phyloP scores from a whole-genome alignment of 2,329 filamentous ascomycete species.

The Neonectria sp. region DNA sequence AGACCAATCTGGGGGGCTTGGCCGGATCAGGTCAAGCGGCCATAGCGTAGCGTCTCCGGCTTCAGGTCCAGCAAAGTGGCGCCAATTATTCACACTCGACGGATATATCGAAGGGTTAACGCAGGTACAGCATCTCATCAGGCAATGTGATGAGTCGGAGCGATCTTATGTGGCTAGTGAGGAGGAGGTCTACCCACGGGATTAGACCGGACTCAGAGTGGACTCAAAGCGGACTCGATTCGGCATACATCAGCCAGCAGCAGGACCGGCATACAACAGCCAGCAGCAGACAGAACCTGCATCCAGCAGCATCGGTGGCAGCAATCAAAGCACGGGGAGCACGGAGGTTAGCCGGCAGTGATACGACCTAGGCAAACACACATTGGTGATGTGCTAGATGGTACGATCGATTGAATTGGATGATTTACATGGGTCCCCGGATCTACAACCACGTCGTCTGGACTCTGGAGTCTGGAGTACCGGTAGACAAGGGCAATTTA shows the following conservation, averaged over 20 bases:
- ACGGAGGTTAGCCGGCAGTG: conserved; percentile 32
- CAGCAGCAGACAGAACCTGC: conserved; percentile 1
- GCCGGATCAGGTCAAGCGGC: not conserved
- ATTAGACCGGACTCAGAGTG: not conserved
- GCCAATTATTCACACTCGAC: conserved; percentile 30
- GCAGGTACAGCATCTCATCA: conserved; percentile 24
- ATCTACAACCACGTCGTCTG: conserved; percentile 36
- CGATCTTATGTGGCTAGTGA: conserved; percentile 25
- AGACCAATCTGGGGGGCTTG: conserved; percentile 7
- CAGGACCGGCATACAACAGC: conserved; percentile 6
- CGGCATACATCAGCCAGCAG: not conserved
- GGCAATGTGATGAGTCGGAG: conserved; percentile 27
- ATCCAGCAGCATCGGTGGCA: conserved; percentile 11
- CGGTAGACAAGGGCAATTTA: conserved; percentile 26
- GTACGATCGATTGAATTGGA: conserved; percentile 41
- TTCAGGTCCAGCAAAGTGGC: conserved; percentile 34
- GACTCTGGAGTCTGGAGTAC: conserved; percentile 29
- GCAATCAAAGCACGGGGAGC: conserved; percentile 18
- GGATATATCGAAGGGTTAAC: conserved; percentile 27
- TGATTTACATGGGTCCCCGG: conserved; percentile 43
- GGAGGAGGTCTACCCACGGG: not conserved
- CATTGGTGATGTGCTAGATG: conserved; percentile 31
- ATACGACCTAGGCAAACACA: conserved; percentile 31
- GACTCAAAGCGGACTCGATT: not conserved
- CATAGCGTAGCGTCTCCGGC: conserved; percentile 17